Evolutionary conservation across 495 filamentous ascomycete species (phyloP).

Genomic region (Penicillium bialowiezense): DNA sequence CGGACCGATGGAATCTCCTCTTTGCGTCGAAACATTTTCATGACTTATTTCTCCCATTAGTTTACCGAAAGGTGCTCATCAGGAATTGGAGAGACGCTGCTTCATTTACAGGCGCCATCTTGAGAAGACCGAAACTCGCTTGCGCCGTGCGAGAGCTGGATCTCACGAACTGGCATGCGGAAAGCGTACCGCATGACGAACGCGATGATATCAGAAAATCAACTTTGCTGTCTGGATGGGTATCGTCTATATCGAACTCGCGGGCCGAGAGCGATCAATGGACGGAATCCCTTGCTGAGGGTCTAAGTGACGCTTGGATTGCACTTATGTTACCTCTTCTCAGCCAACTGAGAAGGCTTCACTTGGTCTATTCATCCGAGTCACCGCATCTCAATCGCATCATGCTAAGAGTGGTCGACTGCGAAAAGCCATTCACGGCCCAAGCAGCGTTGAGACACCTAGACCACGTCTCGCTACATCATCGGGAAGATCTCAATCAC

Average conservation of each 20-base stretch:
- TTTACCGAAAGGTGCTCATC: constrained; percentile 22
- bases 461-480: constrained; percentile 20
- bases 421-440: constrained; percentile 18
- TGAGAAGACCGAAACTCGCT: constrained; percentile 23
- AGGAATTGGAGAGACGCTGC: constrained; percentile 15
- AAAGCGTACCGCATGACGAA: constrained; percentile 3
- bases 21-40: constrained; percentile 31
- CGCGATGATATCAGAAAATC: not conserved
- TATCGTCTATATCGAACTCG: constrained; percentile 15
- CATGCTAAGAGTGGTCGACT: constrained; percentile 19
- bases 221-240: constrained; percentile 7
- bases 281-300: constrained; percentile 20
- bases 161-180: constrained; percentile 20
- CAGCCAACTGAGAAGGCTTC: constrained; percentile 25
- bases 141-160: constrained; percentile 25
- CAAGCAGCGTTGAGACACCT: constrained; percentile 18
- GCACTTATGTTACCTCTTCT: constrained; percentile 27
- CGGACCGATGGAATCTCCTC: constrained; percentile 31
- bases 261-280: constrained; percentile 23
- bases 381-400: constrained; percentile 21
- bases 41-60: constrained; percentile 25
- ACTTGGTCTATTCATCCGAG: constrained; percentile 18
- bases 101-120: constrained; percentile 24
- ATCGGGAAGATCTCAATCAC: constrained; percentile 10
- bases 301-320: constrained; percentile 30